These are phyloP conservation scores for Penicillium concentricum DNA, from an alignment of 2,329 filamentous ascomycete genomes.

Conservation along the genomic window DNA sequence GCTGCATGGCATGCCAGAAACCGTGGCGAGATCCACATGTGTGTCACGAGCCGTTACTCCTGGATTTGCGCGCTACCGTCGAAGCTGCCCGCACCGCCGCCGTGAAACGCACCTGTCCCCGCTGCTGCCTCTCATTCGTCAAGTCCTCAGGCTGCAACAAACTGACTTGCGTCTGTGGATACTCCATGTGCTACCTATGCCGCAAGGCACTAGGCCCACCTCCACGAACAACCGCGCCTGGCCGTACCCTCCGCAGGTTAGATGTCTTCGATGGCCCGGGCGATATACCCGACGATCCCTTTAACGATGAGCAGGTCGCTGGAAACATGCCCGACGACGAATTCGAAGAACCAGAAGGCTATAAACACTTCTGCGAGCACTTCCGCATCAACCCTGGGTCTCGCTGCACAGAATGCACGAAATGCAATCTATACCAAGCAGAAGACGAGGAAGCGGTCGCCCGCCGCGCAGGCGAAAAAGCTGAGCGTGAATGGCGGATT, in stretches of 20 bases:
- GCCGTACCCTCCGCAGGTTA: slow-evolving; percentile 1
- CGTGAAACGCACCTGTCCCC: slow-evolving; percentile 90
- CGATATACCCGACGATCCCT: slow-evolving; percentile 29
- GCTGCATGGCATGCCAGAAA: slow-evolving; percentile 79
- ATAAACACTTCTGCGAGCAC: slow-evolving; percentile 94
- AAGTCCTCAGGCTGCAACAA: slow-evolving; percentile 96
- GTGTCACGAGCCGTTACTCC: slow-evolving; percentile 80
- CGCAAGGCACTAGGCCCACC: slow-evolving; percentile 60
- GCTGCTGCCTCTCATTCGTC: slow-evolving; percentile 88
- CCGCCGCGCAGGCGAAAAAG: slow-evolving; percentile 66
- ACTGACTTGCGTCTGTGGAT: slow-evolving; percentile 90
- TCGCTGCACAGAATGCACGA: slow-evolving; percentile 74
- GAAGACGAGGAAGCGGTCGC: slow-evolving; percentile 72
- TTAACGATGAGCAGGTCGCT: slow-evolving; percentile 6
- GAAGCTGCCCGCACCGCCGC: slow-evolving; percentile 92
- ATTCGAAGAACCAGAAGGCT: slow-evolving; percentile 63
- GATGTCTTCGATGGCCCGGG: slow-evolving; percentile 44
- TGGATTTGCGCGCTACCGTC: slow-evolving; percentile 81
- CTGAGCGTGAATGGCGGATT: slow-evolving; percentile 69
- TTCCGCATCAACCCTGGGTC: slow-evolving; percentile 79
- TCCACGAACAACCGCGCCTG: slow-evolving; percentile 8
- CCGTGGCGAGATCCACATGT: slow-evolving; percentile 85
- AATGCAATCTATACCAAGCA: slow-evolving; percentile 70
- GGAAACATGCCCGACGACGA: slow-evolving; percentile 18
- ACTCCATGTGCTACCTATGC: slow-evolving; percentile 98